Percentiles rank a stretch among this genome's conserved stretches.
These are phyloP conservation scores for Styphnolobium japonicum DNA, from an alignment of 306 rosid species.

Conservation along the genomic window DNA sequence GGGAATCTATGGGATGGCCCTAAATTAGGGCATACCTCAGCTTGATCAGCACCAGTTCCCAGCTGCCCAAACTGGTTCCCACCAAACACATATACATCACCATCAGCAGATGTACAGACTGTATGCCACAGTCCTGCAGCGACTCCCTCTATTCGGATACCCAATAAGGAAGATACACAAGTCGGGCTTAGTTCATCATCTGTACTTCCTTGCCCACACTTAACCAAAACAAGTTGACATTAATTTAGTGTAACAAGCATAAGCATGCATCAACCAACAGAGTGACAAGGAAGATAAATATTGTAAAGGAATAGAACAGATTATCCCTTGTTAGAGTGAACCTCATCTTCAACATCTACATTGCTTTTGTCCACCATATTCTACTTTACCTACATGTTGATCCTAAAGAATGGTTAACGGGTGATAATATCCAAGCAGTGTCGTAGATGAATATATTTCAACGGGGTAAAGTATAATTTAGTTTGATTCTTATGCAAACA, in stretches of 20 bases:
- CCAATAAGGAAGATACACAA: constrained; percentile 81
- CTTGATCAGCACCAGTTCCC: constrained; percentile 88
- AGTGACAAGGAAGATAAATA: constrained; percentile 16
- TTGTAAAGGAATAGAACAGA: constrained; percentile 44
- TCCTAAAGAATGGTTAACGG: constrained; percentile 56
- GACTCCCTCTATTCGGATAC: constrained; percentile 69
- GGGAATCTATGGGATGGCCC: neutral
- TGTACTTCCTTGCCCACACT: constrained; percentile 96
- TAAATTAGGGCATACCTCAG: constrained; percentile 51
- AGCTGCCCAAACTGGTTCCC: constrained; percentile 97
- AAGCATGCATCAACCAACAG: constrained; percentile 27
- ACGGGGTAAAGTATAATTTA: constrained; percentile 7
- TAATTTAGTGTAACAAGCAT: constrained; percentile 27
- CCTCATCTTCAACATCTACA: constrained; percentile 72
- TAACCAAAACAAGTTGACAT: constrained; percentile 33
- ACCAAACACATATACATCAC: constrained; percentile 86
- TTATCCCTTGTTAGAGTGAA: constrained; percentile 55
- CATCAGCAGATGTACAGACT: constrained; percentile 79
- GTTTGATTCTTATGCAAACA: neutral
- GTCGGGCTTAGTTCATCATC: constrained; percentile 82
- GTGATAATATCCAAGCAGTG: constrained; percentile 28
- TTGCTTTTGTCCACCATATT: constrained; percentile 61
- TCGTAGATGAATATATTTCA: constrained; percentile 9
- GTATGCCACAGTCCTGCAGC: constrained; percentile 97
- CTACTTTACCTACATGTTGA: constrained; percentile 70